Evolutionary conservation across 345 rosid genomes (phyloP).

Genomic region (Raphanus raphanistrum): DNA sequence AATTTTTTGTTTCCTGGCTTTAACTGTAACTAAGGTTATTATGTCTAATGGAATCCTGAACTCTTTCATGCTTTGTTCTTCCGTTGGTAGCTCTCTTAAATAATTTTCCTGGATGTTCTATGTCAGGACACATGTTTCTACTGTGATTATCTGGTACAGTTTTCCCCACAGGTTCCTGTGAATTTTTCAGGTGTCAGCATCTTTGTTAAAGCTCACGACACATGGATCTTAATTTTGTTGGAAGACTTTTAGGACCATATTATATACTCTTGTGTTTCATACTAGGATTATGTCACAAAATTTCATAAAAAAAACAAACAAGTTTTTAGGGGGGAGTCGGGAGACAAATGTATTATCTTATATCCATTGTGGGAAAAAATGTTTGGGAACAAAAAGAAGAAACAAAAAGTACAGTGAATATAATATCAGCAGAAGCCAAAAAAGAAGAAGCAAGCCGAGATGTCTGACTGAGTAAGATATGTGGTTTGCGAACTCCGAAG

Average conservation of each 20-base stretch:
- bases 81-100: slow-evolving; percentile 4
- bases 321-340: slow-evolving; percentile 5
- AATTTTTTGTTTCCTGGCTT: slow-evolving; percentile 18
- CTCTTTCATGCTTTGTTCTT: slow-evolving; percentile 18
- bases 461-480: slow-evolving; percentile 6
- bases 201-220: not conserved
- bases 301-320: slow-evolving; percentile 17
- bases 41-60: slow-evolving; percentile 24
- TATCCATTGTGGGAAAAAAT: slow-evolving; percentile 22
- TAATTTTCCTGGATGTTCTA: not conserved
- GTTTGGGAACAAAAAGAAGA: slow-evolving; percentile 25
- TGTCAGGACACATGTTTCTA: slow-evolving; percentile 11
- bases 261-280: not conserved
- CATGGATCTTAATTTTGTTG: not conserved
- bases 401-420: slow-evolving; percentile 20
- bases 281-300: slow-evolving; percentile 1
- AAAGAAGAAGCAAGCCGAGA: slow-evolving; percentile 25
- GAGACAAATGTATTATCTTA: slow-evolving; percentile 4
- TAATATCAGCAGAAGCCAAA: slow-evolving; percentile 4
- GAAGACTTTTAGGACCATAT: slow-evolving; percentile 7
- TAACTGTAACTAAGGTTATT: slow-evolving; percentile 34
- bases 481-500: not conserved
- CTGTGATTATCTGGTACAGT: slow-evolving; percentile 10
- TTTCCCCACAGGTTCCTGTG: not conserved
- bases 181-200: slow-evolving; percentile 10